Evolutionary conservation across 2,329 filamentous ascomycete genomes (phyloP).

Genomic region (Xylariaceae sp.): DNA sequence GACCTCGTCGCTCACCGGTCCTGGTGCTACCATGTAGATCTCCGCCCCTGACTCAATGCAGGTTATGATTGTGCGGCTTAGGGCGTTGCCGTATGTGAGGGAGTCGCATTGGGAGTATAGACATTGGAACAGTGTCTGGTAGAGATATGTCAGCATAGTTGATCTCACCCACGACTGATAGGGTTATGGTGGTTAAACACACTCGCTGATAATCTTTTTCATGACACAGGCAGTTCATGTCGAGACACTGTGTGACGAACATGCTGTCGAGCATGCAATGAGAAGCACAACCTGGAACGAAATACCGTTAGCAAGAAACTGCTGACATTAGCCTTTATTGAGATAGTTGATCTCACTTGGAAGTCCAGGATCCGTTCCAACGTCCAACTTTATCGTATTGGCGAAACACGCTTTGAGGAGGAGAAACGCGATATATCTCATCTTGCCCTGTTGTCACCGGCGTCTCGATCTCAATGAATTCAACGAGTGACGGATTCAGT

Average conservation of each 20-base stretch:
- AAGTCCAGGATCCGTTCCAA: constrained; percentile 17
- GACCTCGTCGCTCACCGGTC: constrained; percentile 19
- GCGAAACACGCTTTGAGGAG: constrained; percentile 16
- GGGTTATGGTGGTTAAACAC: not conserved
- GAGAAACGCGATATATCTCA: constrained; percentile 19
- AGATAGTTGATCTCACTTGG: constrained; percentile 17
- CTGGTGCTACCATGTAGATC: constrained; percentile 28
- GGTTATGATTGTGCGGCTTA: constrained; percentile 26
- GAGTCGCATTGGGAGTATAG: constrained; percentile 32
- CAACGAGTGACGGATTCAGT: not conserved
- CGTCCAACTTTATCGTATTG: constrained; percentile 18
- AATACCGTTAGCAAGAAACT: constrained; percentile 7
- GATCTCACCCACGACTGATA: not conserved
- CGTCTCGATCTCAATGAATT: not conserved
- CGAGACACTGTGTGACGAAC: constrained; percentile 29
- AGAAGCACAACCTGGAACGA: constrained; percentile 22
- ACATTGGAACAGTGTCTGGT: constrained; percentile 29
- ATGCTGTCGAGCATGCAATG: constrained; percentile 32
- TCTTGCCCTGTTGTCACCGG: constrained; percentile 5
- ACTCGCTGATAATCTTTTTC: constrained; percentile 29
- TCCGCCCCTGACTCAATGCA: constrained; percentile 28
- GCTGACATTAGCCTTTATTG: not conserved
- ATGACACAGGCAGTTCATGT: constrained; percentile 29
- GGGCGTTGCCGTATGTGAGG: constrained; percentile 25
- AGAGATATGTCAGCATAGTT: not conserved